These are phyloP conservation scores for Leishmania tarentolae DNA, from an alignment of 208 protist species.

Conservation along the genomic window DNA sequence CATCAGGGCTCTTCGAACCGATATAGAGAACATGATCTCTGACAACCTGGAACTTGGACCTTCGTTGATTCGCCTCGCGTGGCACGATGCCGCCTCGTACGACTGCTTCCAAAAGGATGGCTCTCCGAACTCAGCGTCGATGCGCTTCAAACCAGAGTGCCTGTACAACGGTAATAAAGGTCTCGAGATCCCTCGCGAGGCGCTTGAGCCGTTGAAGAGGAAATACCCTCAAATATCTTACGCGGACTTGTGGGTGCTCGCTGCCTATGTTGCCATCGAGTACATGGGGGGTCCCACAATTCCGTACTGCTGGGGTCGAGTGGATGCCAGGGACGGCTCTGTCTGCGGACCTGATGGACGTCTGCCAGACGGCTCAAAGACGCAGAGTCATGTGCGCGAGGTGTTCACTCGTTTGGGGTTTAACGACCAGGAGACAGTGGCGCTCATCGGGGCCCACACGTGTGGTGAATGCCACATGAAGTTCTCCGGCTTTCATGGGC, in stretches of 20 bases:
- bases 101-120: constrained; percentile 69
- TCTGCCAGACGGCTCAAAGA: constrained; percentile 86
- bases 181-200: constrained; percentile 75
- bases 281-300: constrained; percentile 91
- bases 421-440: constrained; percentile 93
- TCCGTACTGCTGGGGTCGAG: constrained; percentile 81
- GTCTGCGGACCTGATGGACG: constrained; percentile 78
- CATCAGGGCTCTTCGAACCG: constrained; percentile 40
- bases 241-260: constrained; percentile 93
- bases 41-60: constrained; percentile 57
- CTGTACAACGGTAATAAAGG: constrained; percentile 85
- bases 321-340: constrained; percentile 74
- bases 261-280: constrained; percentile 91
- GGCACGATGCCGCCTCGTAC: constrained; percentile 76
- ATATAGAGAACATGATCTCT: constrained; percentile 62
- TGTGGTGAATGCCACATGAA: constrained; percentile 91
- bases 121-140: constrained; percentile 68
- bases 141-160: constrained; percentile 85
- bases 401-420: constrained; percentile 94
- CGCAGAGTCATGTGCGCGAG: constrained; percentile 76
- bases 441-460: constrained; percentile 92
- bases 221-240: constrained; percentile 91
- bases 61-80: constrained; percentile 75
- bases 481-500: constrained; percentile 83
- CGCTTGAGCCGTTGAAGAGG: constrained; percentile 88